Evolutionary conservation across 768 basidiomycete species (phyloP), one percentile per base, ranked within the genome.

Genomic region (Phanerochaete carnosa): DNA sequence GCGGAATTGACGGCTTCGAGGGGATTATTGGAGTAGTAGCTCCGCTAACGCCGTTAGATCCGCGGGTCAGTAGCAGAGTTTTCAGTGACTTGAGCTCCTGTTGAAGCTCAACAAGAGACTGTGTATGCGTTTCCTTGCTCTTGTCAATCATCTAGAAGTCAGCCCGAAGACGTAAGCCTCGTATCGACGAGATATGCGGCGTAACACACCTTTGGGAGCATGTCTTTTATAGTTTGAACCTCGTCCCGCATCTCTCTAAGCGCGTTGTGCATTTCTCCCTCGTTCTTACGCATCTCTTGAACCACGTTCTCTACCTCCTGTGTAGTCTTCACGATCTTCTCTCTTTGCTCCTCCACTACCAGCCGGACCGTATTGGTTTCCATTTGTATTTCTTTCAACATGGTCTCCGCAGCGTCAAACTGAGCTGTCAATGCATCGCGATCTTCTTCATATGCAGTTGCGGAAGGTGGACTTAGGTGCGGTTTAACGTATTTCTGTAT

Each of bases 21-120:
- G 84, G 67, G 25, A 82, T 69, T 2, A 80, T 78, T 15, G 85
- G 72, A 23, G 77, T 64, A n/a, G 87, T 80, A 0, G 29, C 83
- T 76, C 23, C 80, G 63, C 76, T 79, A 1, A 85, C 66, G 30
- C 78, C 68, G 22, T 74, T 73, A 6, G 88, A 77, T 6, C 89
- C 84, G 33, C 90, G 85, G 64, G 85, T 92, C 8, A 95, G 80
- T 8, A 98, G 76, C 26, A 98, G 80, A 0, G 95, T 86, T 72
- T 98, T 98, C 62, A 98, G 78, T 0, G 95, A 98, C 69, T 95
- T 94, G 68, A 98, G 82, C 70, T 98, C 96, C 65, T 94, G 88
- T 67, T 97, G 95, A 13, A 98, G 80, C 66, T 98, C 96, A 56
- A 81, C 76, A 15, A 98, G 79, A 1, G 94, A 92, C 61, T 89